phyloP scores from a whole-genome alignment of 1,139 yeast species.

The Debaryomycetaceae sp. region DNA sequence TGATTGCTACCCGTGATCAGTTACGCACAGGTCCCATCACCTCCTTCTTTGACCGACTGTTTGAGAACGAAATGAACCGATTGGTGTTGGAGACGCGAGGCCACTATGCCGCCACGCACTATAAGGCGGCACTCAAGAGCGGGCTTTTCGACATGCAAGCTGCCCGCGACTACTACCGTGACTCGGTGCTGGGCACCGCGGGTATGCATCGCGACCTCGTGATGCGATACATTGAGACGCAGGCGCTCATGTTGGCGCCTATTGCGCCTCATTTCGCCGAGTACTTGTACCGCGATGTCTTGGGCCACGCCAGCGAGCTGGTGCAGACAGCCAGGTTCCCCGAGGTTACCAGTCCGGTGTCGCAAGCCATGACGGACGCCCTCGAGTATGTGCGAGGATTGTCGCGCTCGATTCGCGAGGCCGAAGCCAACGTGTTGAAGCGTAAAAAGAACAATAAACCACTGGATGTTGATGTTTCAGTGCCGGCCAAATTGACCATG shows the following conservation, averaged over 20 bases:
- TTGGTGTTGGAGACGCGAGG: slow-evolving; percentile 64
- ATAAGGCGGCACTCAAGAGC: slow-evolving; percentile 78
- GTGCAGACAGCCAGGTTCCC: slow-evolving; percentile 80
- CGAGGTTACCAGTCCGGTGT: slow-evolving; percentile 52
- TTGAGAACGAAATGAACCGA: slow-evolving; percentile 87
- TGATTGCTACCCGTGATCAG: slow-evolving; percentile 36
- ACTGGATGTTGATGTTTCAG: slow-evolving; percentile 57
- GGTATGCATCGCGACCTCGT: slow-evolving; percentile 83
- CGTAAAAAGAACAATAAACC: slow-evolving; percentile 82
- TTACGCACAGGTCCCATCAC: slow-evolving; percentile 61
- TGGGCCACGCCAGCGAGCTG: slow-evolving; percentile 40
- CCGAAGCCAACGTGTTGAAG: slow-evolving; percentile 80
- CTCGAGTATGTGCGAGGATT: slow-evolving; percentile 68
- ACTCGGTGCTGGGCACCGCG: slow-evolving; percentile 43
- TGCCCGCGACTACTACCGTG: slow-evolving; percentile 94
- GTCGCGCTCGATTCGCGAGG: slow-evolving; percentile 80
- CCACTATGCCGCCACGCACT: slow-evolving; percentile 62
- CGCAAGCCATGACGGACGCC: slow-evolving; percentile 51
- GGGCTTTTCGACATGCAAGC: slow-evolving; percentile 93
- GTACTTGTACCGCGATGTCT: slow-evolving; percentile 72
- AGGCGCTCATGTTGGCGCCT: slow-evolving; percentile 78
- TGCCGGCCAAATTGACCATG: slow-evolving; percentile 64
- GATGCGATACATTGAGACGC: slow-evolving; percentile 71
- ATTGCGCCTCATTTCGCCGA: slow-evolving; percentile 96
- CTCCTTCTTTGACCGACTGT: slow-evolving; percentile 75